Conservation (phyloP, 306 rosid genomes). For the Prunus mongolica region DNA sequence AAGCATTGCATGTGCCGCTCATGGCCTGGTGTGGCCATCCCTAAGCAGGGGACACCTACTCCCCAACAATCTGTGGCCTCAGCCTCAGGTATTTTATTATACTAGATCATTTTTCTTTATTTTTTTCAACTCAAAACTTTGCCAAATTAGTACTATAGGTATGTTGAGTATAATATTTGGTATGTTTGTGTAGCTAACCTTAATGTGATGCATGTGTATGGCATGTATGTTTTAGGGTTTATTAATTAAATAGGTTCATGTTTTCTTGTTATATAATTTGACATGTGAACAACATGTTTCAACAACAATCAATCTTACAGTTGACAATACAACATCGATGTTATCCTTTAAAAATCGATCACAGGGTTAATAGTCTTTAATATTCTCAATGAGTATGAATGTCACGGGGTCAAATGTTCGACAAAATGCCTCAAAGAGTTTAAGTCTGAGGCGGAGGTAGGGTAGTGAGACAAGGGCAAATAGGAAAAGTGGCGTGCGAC, state of each 20-base stretch:
- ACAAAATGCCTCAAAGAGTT: background rate
- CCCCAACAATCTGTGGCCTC: slow-evolving; percentile 5
- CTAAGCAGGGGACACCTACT: background rate
- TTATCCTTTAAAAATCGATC: no score
- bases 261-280: background rate
- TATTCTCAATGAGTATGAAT: background rate
- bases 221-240: background rate
- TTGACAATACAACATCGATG: background rate
- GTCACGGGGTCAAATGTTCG: background rate
- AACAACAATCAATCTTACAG: background rate
- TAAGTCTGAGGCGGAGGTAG: background rate
- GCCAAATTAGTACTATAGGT: background rate
- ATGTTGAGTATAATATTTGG: background rate
- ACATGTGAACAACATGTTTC: no score
- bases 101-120: background rate
- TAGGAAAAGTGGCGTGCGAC: background rate
- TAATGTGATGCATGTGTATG: background rate
- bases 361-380: no score
- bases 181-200: background rate
- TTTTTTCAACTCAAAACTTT: background rate
- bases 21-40: slow-evolving; percentile 61
- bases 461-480: background rate
- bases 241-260: no score
- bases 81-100: slow-evolving; percentile 4
- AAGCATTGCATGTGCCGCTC: slow-evolving; percentile 68